phyloP scores from a whole-genome alignment of 2,329 filamentous ascomycete genomes.

The Fusarium kyushuense region DNA sequence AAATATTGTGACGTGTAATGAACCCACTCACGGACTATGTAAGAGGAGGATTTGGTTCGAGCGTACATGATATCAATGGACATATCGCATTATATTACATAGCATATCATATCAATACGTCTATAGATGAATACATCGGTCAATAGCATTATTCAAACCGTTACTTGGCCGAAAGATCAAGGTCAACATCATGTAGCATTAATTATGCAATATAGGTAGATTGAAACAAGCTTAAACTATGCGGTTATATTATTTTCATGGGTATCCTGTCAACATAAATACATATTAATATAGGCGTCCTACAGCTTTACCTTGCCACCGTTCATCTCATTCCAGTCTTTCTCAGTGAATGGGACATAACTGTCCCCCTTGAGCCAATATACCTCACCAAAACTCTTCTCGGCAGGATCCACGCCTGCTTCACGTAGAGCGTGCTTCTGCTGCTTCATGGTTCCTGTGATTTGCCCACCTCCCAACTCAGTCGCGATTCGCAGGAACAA shows the following conservation, averaged over 20 bases:
- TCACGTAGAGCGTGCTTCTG: constrained; percentile 80
- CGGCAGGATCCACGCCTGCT: constrained; percentile 76
- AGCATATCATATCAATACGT: constrained; percentile 26
- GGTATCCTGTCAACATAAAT: background rate
- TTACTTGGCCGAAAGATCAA: background rate
- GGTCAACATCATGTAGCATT: background rate
- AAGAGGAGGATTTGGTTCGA: constrained; percentile 37
- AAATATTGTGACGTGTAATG: constrained; percentile 43
- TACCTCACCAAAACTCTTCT: constrained; percentile 63
- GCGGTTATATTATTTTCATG: background rate
- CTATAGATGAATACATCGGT: constrained; percentile 14
- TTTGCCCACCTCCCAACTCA: constrained; percentile 66
- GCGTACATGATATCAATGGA: constrained; percentile 35
- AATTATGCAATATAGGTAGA: background rate
- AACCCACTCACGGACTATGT: constrained; percentile 39
- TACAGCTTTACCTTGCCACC: constrained; percentile 78
- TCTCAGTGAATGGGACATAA: constrained; percentile 75
- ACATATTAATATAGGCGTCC: constrained; percentile 21
- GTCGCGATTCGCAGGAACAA: constrained; percentile 78
- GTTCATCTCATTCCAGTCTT: constrained; percentile 76
- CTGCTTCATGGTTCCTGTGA: constrained; percentile 90
- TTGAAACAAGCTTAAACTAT: constrained; percentile 5
- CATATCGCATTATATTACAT: constrained; percentile 31
- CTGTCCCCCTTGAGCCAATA: constrained; percentile 74
- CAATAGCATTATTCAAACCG: background rate